Evolutionary conservation across 2,329 filamentous ascomycete genomes (phyloP), one percentile per base, ranked within the genome.

Genomic region (Epichloe sibirici): DNA sequence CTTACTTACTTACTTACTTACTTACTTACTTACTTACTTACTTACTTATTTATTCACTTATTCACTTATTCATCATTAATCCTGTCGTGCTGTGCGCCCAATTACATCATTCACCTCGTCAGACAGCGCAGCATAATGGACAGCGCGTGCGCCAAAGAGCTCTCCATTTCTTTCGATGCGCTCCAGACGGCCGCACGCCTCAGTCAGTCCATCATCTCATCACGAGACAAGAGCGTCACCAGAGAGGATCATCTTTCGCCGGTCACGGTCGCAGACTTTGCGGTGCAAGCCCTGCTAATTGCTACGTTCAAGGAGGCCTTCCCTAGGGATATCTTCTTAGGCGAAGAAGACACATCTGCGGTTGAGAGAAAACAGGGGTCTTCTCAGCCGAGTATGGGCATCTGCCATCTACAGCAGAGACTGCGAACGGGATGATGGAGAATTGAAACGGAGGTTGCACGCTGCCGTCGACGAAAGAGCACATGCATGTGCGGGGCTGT

Each of bases 261-360:
- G 2, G 79, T 81, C 46, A 82, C 79, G 0, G 69, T 81, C 21
- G 79, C 74, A 61, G 78, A 82, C 62, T 81, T 81, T 57, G 78
- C 78, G 51, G 73, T 79, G 53, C 78, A 81, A 59, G 77, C 76
- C 0, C 67, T 81, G 5, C 69, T 81, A 42, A 74, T 74, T 5
- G 65, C 71, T 39, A 74, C 74, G 2, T 65, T 81, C 53, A 72
- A 74, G 51, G 55, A 63, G 51, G 71, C 71, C 4, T 81, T 81
- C 49, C 78, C 78, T 0, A 49, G 57, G 5, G 76, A 81, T 60
- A 59, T 54, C 3, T 74, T 81, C 44, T 75, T 81, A 1, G 78
- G 77, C 35, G 78, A 81, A 57, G 78, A 82, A 59, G 72, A 75
- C 15, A 72, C 78, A 0, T 68, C 66, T 0, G 69, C 74, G 7